Conservation (phyloP, 2,329 filamentous ascomycete species). For the Arthrocladium fulminans region DNA sequence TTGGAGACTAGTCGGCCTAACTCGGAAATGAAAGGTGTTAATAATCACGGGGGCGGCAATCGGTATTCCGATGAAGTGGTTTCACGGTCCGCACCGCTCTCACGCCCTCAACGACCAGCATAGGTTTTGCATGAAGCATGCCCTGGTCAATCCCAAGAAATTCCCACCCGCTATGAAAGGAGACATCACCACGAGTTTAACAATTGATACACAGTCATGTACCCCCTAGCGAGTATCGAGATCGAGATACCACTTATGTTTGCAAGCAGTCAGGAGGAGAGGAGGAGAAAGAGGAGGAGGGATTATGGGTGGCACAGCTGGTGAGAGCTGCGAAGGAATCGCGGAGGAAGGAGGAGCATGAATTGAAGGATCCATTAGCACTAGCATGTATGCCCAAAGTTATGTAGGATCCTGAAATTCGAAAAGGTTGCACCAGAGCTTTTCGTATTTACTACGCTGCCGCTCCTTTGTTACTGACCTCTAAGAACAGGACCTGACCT, state of each 20-base stretch:
- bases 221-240: not conserved
- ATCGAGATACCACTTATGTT: not conserved
- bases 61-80: too few relatives aligned
- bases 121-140: slow-evolving; percentile 13
- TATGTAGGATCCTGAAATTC: slow-evolving; percentile 11
- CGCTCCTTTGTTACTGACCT: not conserved
- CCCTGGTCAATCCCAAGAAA: slow-evolving; percentile 1
- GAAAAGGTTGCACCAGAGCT: not conserved
- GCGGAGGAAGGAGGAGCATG: not conserved
- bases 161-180: not conserved
- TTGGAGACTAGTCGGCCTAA: not conserved
- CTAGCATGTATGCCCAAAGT: slow-evolving; percentile 12
- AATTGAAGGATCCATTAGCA: slow-evolving; percentile 10
- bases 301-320: too few relatives aligned
- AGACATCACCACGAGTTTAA: not conserved
- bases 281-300: not conserved
- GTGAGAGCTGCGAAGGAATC: not conserved
- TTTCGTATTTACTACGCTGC: not conserved
- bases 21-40: not conserved
- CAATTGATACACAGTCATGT: slow-evolving; percentile 10
- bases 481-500: too few relatives aligned
- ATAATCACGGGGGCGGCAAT: too few relatives aligned
- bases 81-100: too few relatives aligned
- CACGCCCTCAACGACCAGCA: not conserved
- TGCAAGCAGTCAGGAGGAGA: not conserved